phyloP scores from a whole-genome alignment of 371 early-diverging fungal genomes.

The Mortierella sp. region DNA sequence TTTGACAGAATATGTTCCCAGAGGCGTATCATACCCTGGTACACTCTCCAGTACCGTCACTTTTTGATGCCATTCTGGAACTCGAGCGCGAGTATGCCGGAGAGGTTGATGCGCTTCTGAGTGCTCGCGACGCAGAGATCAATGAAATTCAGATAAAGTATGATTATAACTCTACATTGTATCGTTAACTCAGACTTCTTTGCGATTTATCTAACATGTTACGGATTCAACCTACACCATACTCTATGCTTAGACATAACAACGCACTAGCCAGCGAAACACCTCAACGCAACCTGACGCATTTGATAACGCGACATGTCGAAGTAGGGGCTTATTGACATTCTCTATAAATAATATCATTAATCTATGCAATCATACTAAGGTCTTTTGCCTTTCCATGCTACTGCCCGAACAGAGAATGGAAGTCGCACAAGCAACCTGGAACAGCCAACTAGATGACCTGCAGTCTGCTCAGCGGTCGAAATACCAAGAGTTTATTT shows the following conservation, averaged over 20 bases:
- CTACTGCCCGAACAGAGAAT: constrained; percentile 59
- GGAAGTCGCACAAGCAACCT: constrained; percentile 73
- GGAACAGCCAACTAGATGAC: constrained; percentile 72
- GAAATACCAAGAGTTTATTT: constrained; percentile 80
- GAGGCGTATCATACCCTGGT: constrained; percentile 80
- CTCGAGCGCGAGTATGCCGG: constrained; percentile 76
- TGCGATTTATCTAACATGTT: neutral
- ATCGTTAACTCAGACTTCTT: neutral
- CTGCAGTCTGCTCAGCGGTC: constrained; percentile 69
- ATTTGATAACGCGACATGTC: constrained; percentile 66
- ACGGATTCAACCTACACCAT: neutral
- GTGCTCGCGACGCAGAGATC: constrained; percentile 62
- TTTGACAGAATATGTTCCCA: constrained; percentile 74
- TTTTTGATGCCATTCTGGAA: constrained; percentile 77
- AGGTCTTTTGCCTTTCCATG: neutral
- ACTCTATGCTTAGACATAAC: constrained; percentile 29
- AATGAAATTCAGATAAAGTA: constrained; percentile 44
- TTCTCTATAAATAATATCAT: neutral
- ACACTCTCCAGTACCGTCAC: constrained; percentile 68
- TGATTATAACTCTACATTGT: neutral
- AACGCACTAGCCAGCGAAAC: constrained; percentile 31
- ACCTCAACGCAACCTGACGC: constrained; percentile 55
- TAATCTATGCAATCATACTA: neutral
- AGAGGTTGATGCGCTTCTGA: constrained; percentile 67
- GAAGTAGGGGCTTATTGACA: constrained; percentile 55